Conservation (phyloP, 2,329 filamentous ascomycete species). For the Rutstroemia sp. region DNA sequence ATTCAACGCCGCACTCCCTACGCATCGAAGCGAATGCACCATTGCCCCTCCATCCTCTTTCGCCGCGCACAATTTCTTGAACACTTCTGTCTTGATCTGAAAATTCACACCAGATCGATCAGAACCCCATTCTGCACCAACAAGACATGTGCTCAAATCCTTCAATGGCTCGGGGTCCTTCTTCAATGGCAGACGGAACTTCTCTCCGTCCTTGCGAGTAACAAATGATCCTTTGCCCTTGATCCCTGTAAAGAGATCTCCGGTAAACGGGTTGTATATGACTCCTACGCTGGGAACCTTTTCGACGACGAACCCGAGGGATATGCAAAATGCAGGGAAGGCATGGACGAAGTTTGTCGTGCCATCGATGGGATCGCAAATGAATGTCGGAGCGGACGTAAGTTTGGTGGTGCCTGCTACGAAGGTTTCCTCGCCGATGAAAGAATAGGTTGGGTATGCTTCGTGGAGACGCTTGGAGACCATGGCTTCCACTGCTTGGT, state of each 20-base stretch:
- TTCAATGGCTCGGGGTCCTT: constrained; percentile 46
- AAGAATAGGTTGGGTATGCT: constrained; percentile 49
- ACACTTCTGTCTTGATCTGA: constrained; percentile 59
- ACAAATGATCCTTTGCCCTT: constrained; percentile 58
- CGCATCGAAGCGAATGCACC: constrained; percentile 65
- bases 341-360: constrained; percentile 76
- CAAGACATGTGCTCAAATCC: constrained; percentile 54
- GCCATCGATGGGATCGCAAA: constrained; percentile 77
- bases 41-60: constrained; percentile 62
- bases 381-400: constrained; percentile 63
- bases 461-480: constrained; percentile 45
- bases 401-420: constrained; percentile 54
- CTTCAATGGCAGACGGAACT: constrained; percentile 38
- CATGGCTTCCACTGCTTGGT: constrained; percentile 58
- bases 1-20: constrained; percentile 70
- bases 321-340: constrained; percentile 69
- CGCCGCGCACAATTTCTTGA: constrained; percentile 49
- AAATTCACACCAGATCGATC: constrained; percentile 64
- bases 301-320: constrained; percentile 61
- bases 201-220: constrained; percentile 34
- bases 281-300: constrained; percentile 60
- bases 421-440: constrained; percentile 75
- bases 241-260: constrained; percentile 61
- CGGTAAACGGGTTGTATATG: constrained; percentile 72
- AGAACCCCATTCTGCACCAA: constrained; percentile 68